These are phyloP conservation scores for Gentiana macrophylla DNA, from an alignment of 257 asterid species.

Conservation along the genomic window DNA sequence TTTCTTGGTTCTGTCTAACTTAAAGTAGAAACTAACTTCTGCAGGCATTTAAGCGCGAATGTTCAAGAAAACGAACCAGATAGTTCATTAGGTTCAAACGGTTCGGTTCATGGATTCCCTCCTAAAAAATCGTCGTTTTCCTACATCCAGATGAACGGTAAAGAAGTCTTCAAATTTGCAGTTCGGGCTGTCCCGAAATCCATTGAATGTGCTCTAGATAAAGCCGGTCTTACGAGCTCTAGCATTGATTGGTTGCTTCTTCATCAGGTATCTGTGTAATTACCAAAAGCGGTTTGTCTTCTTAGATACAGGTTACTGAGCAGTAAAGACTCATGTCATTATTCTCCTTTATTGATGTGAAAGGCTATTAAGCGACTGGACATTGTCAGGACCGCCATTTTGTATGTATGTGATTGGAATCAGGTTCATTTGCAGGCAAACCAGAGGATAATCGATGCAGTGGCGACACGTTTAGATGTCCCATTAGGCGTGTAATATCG, in stretches of 20 bases:
- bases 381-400: no score
- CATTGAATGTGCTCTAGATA: conserved; percentile 59
- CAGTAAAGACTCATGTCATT: no score
- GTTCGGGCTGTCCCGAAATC: conserved; percentile 92
- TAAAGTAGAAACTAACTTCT: conserved; percentile 5
- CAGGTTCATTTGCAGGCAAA: conserved; percentile 48
- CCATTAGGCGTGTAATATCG: conserved; percentile 74
- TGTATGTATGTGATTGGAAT: no score
- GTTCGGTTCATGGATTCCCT: conserved; percentile 41
- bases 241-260: conserved; percentile 84
- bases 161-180: conserved; percentile 96
- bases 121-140: conserved; percentile 62
- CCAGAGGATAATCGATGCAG: conserved; percentile 84
- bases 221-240: conserved; percentile 71
- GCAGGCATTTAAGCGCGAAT: conserved; percentile 58
- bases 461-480: conserved; percentile 60
- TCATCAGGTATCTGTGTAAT: conserved; percentile 63
- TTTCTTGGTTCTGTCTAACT: conserved; percentile 3
- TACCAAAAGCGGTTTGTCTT: no score
- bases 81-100: conserved; percentile 44
- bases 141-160: conserved; percentile 93
- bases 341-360: no score
- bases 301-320: no score
- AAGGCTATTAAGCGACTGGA: no score
- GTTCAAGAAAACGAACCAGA: conserved; percentile 42